Percentiles rank a stretch among this genome's conserved stretches.
These are phyloP conservation scores for Microbotryum scabiosae DNA, from an alignment of 1,284 basidiomycete genomes.

Conservation along the genomic window DNA sequence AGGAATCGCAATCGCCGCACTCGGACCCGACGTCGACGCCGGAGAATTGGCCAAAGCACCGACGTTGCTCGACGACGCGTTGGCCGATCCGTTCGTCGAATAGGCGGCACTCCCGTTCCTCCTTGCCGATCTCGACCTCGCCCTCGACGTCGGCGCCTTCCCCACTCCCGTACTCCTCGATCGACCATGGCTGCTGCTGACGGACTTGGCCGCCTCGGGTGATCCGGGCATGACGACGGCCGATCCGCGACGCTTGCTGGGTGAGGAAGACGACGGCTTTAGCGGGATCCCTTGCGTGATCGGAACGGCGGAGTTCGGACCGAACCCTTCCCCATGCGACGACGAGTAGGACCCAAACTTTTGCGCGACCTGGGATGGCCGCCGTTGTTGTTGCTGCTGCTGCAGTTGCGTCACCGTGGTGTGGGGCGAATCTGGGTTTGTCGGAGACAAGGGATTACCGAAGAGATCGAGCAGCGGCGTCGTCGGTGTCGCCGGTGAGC, in stretches of 20 bases:
- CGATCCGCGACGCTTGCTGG: too few species aligned
- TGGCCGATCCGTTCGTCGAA: background rate
- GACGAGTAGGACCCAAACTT: constrained; percentile 4
- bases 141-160: constrained; percentile 23
- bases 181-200: background rate
- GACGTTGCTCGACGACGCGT: background rate
- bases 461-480: background rate
- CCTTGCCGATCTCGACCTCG: constrained; percentile 16
- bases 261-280: background rate
- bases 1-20: constrained; percentile 1
- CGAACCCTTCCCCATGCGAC: background rate
- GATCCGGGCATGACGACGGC: too few species aligned
- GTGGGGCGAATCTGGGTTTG: background rate
- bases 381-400: too few species aligned
- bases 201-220: too few species aligned
- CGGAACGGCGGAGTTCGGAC: background rate
- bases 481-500: background rate
- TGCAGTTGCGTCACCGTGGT: background rate
- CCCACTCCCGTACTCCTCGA: constrained; percentile 14
- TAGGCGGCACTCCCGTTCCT: constrained; percentile 10
- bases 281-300: background rate
- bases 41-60: background rate
- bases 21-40: background rate
- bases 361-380: too few species aligned
- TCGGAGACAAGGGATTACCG: background rate